Conservation (phyloP, 305 asterid genomes). For the Salvia sclarea region DNA sequence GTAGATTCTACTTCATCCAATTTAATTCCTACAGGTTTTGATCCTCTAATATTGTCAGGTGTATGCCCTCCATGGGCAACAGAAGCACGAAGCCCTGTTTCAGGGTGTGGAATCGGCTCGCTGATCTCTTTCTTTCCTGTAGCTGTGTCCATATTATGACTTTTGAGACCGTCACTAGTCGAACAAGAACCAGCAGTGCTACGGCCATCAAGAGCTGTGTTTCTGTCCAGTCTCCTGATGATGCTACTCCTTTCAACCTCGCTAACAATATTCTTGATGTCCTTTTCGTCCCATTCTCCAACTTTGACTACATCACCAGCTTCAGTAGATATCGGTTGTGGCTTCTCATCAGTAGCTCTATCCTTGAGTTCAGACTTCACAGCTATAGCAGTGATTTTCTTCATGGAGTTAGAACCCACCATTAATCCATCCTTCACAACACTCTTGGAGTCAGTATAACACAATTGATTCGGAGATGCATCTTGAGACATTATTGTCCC, state of each 20-base stretch:
- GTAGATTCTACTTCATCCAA: slow-evolving; percentile 39
- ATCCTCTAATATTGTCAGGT: slow-evolving; percentile 35
- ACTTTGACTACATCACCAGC: slow-evolving; percentile 30
- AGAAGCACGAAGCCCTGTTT: slow-evolving; percentile 25
- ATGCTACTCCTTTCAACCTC: slow-evolving; percentile 36
- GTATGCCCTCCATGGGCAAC: slow-evolving; percentile 34
- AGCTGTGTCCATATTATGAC: slow-evolving; percentile 18
- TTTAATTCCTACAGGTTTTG: slow-evolving; percentile 29
- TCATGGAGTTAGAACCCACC: slow-evolving; percentile 20
- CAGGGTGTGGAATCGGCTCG: slow-evolving; percentile 24
- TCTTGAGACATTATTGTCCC: slow-evolving; percentile 34
- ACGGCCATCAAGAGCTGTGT: slow-evolving; percentile 26
- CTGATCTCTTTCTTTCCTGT: slow-evolving; percentile 30
- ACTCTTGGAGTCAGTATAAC: slow-evolving; percentile 31
- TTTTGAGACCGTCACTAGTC: slow-evolving; percentile 30
- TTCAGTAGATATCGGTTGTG: slow-evolving; percentile 31
- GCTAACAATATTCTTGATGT: slow-evolving; percentile 16
- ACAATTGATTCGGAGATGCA: slow-evolving; percentile 20
- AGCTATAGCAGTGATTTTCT: slow-evolving; percentile 30
- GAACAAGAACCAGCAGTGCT: slow-evolving; percentile 32
- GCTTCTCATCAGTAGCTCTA: slow-evolving; percentile 34
- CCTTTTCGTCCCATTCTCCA: slow-evolving; percentile 35
- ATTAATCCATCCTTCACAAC: slow-evolving; percentile 37
- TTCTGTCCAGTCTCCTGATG: slow-evolving; percentile 28
- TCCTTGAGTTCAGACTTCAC: slow-evolving; percentile 40